Conservation (phyloP, 805 yeast species). For the Cyberlindnera suaveolens region DNA sequence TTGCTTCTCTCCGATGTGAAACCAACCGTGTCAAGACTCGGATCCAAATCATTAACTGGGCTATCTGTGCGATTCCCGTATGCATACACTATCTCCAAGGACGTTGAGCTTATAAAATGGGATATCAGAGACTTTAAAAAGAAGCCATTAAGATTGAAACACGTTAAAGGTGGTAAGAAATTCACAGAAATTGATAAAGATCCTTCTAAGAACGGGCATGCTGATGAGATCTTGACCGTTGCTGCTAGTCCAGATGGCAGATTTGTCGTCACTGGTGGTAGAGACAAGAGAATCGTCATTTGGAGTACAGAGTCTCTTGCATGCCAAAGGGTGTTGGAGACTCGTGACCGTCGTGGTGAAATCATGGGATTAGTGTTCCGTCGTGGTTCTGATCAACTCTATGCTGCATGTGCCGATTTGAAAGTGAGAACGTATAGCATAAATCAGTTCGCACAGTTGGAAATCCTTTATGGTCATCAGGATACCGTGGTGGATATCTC, state of each 20-base stretch:
- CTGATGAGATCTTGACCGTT: conserved; percentile 66
- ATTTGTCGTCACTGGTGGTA: conserved; percentile 87
- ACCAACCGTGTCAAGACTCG: conserved; percentile 47
- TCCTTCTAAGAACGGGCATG: conserved; percentile 63
- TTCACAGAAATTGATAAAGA: conserved; percentile 35
- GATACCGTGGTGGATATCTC: conserved; percentile 79
- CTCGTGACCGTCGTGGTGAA: conserved; percentile 63
- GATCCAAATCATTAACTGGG: conserved; percentile 50
- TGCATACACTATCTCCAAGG: conserved; percentile 79
- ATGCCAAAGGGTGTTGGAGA: conserved; percentile 71
- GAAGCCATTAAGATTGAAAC: conserved; percentile 62
- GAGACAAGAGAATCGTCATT: conserved; percentile 70
- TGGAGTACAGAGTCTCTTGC: conserved; percentile 82
- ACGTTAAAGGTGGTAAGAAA: conserved; percentile 55
- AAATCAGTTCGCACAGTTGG: conserved; percentile 83
- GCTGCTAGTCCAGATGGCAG: conserved; percentile 86
- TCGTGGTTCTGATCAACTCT: conserved; percentile 74
- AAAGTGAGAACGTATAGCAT: conserved; percentile 83
- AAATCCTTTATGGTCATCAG: conserved; percentile 92
- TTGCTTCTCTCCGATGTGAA: conserved; percentile 36
- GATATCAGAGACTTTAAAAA: conserved; percentile 46
- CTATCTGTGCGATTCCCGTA: conserved; percentile 34
- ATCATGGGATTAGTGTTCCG: conserved; percentile 74
- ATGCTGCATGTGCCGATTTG: conserved; percentile 89
- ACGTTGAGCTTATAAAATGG: conserved; percentile 76